Evolutionary conservation across 176 grass and related monocot genomes (phyloP), one percentile per base, ranked within the genome.

Genomic region (Canna indica): DNA sequence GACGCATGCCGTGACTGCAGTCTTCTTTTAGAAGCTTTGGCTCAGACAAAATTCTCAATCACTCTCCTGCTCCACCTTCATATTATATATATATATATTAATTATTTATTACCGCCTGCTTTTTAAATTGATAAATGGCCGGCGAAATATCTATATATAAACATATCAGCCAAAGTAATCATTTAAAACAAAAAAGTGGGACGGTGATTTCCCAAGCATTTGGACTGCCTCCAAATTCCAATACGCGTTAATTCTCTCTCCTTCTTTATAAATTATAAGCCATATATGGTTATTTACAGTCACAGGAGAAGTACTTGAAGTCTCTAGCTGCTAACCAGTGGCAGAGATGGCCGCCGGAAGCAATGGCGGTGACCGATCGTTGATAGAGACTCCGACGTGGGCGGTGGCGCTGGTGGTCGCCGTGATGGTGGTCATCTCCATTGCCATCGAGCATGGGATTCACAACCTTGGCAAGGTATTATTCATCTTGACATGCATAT

Each of bases 301-400:
- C 24, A 0, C 7, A n/a, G n/a, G 2, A 59, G n/a, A n/a, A 59
- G 10, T 7, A n/a, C 24, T 10, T 18, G 54, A 58, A 22, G 20
- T 6, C n/a, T n/a, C n/a, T n/a, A n/a, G n/a, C n/a, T n/a, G n/a
- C n/a, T n/a, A n/a, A n/a, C n/a, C n/a, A 30, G 58, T 30, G 28
- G 58, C 31, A 2, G 25, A 3, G 36, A 57, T 47, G 36, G 83
- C 78, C 79, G 91, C 81, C 5, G 71, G 22, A 1, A 17, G 62
- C 32, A 26, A 64, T 38, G n/a, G 5, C 0, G 81, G 64, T 16
- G 87, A 74, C 4, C 45, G 79, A 45, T 72, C 74, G 28, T 68
- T 95, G 54, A 71, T 59, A 79, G 29, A 81, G 1, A 90, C 91
- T 28, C 90, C 86, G 44, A 90, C 83, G 28, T 95, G 90, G 90